Percentiles rank a stretch among this genome's conserved stretches.
These are phyloP conservation scores for Aspergillus tubingensis DNA, from an alignment of 2,329 filamentous ascomycete genomes.

Conservation along the genomic window DNA sequence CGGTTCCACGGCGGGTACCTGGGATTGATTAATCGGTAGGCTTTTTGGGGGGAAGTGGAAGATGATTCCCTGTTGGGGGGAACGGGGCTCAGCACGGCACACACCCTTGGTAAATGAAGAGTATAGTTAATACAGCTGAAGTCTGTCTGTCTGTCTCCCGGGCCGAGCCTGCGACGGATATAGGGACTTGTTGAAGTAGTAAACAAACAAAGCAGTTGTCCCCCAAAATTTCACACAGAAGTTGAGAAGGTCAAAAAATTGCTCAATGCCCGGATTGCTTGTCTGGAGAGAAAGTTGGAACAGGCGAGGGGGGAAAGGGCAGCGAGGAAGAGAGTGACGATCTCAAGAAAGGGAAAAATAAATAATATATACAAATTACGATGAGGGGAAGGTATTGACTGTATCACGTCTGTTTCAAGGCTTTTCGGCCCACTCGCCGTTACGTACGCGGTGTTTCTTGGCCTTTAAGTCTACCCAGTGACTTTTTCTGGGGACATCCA, in stretches of 20 bases:
- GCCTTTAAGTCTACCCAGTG: neutral
- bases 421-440: constrained; percentile 2
- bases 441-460: constrained; percentile 7
- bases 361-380: constrained; percentile 5
- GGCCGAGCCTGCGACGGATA: neutral
- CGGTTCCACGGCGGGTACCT: constrained; percentile 8
- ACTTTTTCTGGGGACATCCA: neutral
- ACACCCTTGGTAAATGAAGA: too few relatives aligned
- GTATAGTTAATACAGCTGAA: neutral
- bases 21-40: constrained; percentile 2
- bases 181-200: neutral
- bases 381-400: constrained; percentile 3
- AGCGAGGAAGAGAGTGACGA: constrained; percentile 12
- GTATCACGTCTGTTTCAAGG: constrained; percentile 9
- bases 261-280: neutral
- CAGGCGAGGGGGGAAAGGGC: constrained; percentile 5
- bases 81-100: neutral
- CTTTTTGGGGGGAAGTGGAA: neutral
- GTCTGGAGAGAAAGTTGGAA: neutral
- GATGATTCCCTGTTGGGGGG: neutral
- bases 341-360: neutral
- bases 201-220: neutral
- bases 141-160: neutral
- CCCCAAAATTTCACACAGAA: neutral
- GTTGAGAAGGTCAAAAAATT: neutral